Evolutionary conservation across 2,329 filamentous ascomycete species (phyloP).

Genomic region (Phyllosticta paracitricarpa): DNA sequence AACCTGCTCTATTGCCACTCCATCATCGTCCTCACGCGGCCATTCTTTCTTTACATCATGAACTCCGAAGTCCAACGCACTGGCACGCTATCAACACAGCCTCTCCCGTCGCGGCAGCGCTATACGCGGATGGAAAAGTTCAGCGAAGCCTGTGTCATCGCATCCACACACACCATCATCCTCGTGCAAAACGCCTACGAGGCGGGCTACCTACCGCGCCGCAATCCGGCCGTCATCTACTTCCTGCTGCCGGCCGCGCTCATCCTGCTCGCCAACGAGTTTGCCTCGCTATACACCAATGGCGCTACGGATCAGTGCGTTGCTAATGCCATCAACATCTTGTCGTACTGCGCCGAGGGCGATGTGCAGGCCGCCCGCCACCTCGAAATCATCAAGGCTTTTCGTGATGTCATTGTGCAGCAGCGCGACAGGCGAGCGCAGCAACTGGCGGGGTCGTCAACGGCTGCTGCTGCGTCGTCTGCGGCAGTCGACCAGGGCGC

Average conservation of each 20-base stretch:
- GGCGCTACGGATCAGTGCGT: conserved; percentile 27
- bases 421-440: conserved; percentile 21
- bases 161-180: conserved; percentile 31
- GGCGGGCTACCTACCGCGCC: conserved; percentile 29
- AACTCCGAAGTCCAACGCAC: conserved; percentile 31
- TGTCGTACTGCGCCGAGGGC: conserved; percentile 31
- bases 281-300: conserved; percentile 26
- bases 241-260: conserved; percentile 33
- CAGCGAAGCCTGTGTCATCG: conserved; percentile 33
- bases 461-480: neutral
- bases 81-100: neutral
- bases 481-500: neutral
- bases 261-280: conserved; percentile 31
- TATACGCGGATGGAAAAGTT: conserved; percentile 37
- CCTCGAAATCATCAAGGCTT: conserved; percentile 28
- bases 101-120: neutral
- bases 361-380: conserved; percentile 31
- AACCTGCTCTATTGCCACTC: conserved; percentile 55
- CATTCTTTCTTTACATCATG: conserved; percentile 52
- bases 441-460: neutral
- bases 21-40: conserved; percentile 52
- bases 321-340: conserved; percentile 28
- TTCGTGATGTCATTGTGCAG: conserved; percentile 27
- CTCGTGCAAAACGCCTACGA: conserved; percentile 32
- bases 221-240: conserved; percentile 32